Conservation (phyloP, 2,329 filamentous ascomycete species). For the Xylariaceae sp. region DNA sequence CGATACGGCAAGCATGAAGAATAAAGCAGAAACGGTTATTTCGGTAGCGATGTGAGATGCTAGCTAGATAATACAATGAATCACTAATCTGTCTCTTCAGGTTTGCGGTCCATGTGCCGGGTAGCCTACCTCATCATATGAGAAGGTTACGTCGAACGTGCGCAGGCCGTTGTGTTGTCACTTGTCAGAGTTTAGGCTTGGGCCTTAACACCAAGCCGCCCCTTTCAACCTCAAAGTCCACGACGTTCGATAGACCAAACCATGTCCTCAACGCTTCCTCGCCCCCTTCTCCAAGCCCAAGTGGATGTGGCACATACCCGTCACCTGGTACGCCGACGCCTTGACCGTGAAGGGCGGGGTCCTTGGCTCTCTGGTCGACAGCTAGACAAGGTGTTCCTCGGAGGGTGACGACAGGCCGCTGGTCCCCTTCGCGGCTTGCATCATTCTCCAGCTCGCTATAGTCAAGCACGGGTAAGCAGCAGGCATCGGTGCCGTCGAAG, state of each 20-base stretch:
- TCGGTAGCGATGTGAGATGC: too few species aligned
- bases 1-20: too few species aligned
- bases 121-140: too few species aligned
- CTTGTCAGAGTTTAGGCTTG: conserved; percentile 38
- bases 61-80: too few species aligned
- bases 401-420: conserved; percentile 65
- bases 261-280: conserved; percentile 63
- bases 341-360: conserved; percentile 49
- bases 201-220: conserved; percentile 54
- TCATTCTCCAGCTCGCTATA: conserved; percentile 41
- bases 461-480: conserved; percentile 80
- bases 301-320: conserved; percentile 57
- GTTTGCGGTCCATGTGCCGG: too few species aligned
- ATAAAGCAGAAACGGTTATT: too few species aligned
- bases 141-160: too few species aligned
- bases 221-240: conserved; percentile 61
- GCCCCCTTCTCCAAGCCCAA: conserved; percentile 66
- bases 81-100: too few species aligned
- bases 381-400: conserved; percentile 63
- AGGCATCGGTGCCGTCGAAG: conserved; percentile 89
- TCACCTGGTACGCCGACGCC: conserved; percentile 59
- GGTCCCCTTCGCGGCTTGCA: conserved; percentile 54
- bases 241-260: conserved; percentile 71
- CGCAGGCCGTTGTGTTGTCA: too few species aligned
- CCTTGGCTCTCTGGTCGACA: conserved; percentile 42